These are phyloP conservation scores for Exophiala spinifera DNA, from an alignment of 2,329 filamentous ascomycete species.

Conservation along the genomic window DNA sequence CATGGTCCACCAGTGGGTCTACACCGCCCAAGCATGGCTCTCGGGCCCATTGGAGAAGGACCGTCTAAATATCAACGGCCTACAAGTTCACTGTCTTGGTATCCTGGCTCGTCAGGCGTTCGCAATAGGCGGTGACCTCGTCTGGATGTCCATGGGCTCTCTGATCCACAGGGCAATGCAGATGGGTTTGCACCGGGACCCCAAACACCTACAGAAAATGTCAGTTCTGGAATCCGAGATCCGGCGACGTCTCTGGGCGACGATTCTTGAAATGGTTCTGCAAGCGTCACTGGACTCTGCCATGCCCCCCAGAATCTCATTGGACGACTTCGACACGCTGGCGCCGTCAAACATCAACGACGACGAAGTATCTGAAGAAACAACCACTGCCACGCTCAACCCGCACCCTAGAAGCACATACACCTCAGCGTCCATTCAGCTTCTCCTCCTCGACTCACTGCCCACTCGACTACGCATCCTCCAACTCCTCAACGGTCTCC, in stretches of 20 bases:
- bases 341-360: constrained; percentile 41
- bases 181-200: constrained; percentile 37
- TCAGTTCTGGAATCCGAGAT: constrained; percentile 27
- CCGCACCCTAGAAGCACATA: neutral
- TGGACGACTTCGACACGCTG: constrained; percentile 35
- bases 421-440: constrained; percentile 30
- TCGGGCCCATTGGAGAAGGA: constrained; percentile 35
- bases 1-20: constrained; percentile 29
- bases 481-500: constrained; percentile 34
- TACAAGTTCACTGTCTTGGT: constrained; percentile 37
- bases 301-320: constrained; percentile 32
- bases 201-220: constrained; percentile 26
- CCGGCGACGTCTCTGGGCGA: constrained; percentile 36
- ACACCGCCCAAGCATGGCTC: constrained; percentile 38
- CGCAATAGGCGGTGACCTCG: constrained; percentile 34
- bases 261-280: constrained; percentile 35
- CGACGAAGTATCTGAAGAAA: constrained; percentile 27
- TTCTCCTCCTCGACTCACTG: constrained; percentile 23
- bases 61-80: constrained; percentile 31
- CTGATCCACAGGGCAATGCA: constrained; percentile 31
- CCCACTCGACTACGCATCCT: constrained; percentile 24
- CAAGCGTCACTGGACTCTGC: constrained; percentile 35
- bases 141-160: constrained; percentile 37
- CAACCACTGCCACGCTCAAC: constrained; percentile 6
- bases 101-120: constrained; percentile 36